Evolutionary conservation across 768 basidiomycete species (phyloP).

Genomic region (Podaxis carcinomalis): DNA sequence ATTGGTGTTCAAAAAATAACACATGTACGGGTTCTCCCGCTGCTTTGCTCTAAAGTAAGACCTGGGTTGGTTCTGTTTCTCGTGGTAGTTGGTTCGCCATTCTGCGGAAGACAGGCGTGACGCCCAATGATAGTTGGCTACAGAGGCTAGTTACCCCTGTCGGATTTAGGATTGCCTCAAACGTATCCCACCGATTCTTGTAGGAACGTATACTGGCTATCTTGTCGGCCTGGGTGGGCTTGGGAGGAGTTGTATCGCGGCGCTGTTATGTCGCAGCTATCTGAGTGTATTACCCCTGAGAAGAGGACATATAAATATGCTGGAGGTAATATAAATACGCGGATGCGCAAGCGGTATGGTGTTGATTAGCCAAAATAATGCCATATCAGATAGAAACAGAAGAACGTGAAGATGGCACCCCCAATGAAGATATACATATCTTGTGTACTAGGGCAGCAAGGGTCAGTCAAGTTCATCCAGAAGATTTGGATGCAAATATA

Average conservation of each 20-base stretch:
- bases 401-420: conserved; percentile 83
- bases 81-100: no score
- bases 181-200: no score
- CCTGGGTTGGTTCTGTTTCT: conserved; percentile 25
- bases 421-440: conserved; percentile 92
- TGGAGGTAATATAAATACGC: neutral
- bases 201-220: no score
- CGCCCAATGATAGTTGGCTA: neutral
- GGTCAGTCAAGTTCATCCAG: conserved; percentile 1
- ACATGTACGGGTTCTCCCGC: conserved; percentile 25
- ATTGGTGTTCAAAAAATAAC: neutral
- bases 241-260: no score
- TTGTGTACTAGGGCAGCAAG: conserved; percentile 59
- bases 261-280: no score
- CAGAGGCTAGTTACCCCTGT: no score
- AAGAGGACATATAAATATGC: neutral
- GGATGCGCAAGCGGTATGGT: neutral
- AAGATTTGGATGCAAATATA: conserved; percentile 29
- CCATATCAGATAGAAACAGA: conserved; percentile 94
- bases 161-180: no score
- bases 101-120: conserved; percentile 18
- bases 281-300: no score
- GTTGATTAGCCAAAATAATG: conserved; percentile 66
- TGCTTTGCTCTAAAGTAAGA: conserved; percentile 28
- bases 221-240: no score